Evolutionary conservation across 768 basidiomycete species (phyloP).

Genomic region (Boletellus sp.): DNA sequence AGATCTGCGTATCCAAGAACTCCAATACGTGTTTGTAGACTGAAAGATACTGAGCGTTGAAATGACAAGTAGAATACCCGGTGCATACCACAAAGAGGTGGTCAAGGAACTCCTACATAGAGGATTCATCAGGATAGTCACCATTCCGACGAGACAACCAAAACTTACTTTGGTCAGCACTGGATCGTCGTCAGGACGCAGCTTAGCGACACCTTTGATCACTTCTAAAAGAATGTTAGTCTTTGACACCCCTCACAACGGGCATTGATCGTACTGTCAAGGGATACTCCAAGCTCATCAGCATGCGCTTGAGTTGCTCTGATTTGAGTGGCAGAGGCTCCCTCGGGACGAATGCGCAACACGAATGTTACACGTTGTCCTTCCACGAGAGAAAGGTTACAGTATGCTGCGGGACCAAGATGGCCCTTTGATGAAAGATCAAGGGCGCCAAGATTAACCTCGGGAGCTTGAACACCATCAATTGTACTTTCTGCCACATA

Average conservation of each 20-base stretch:
- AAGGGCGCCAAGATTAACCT: conserved; percentile 54
- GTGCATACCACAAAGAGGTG: conserved; percentile 49
- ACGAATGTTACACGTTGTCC: conserved; percentile 92
- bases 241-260: neutral
- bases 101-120: conserved; percentile 49
- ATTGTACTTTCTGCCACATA: conserved; percentile 61
- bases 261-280: conserved; percentile 35
- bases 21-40: conserved; percentile 83
- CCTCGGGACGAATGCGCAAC: conserved; percentile 64
- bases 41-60: conserved; percentile 18
- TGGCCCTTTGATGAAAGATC: conserved; percentile 72
- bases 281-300: conserved; percentile 42
- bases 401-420: conserved; percentile 60
- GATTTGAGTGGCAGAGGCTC: conserved; percentile 7
- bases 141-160: neutral
- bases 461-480: conserved; percentile 48
- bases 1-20: conserved; percentile 81
- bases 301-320: conserved; percentile 39
- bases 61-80: neutral
- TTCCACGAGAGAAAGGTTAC: conserved; percentile 64
- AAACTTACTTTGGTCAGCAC: conserved; percentile 54
- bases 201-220: conserved; percentile 41
- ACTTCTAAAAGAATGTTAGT: conserved; percentile 33
- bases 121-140: neutral
- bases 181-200: conserved; percentile 64